Percentiles rank a stretch among this genome's conserved stretches.
Evolutionary conservation across 495 filamentous ascomycete species (phyloP).

Genomic region (Collariella sp.): DNA sequence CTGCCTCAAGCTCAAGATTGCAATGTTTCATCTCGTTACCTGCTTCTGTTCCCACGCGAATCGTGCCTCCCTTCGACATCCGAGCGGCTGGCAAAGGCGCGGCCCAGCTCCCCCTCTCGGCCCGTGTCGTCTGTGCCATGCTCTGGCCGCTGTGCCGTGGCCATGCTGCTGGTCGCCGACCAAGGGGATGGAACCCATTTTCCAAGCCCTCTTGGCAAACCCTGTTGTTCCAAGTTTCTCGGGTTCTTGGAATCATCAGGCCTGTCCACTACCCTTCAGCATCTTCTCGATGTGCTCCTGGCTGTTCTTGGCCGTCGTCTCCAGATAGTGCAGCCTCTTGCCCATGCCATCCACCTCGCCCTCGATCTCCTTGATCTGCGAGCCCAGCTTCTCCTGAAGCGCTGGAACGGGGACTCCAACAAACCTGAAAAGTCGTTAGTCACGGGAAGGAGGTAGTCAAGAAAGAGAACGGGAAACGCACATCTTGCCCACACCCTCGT

Average conservation of each 20-base stretch:
- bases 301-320: constrained; percentile 91
- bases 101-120: neutral
- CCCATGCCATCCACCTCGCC: constrained; percentile 68
- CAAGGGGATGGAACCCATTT: neutral
- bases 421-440: constrained; percentile 56
- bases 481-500: constrained; percentile 97
- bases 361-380: constrained; percentile 67
- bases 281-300: constrained; percentile 83
- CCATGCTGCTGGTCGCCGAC: neutral
- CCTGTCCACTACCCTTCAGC: constrained; percentile 32
- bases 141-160: neutral
- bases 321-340: constrained; percentile 88
- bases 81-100: neutral
- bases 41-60: no score
- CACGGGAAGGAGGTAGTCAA: neutral
- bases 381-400: constrained; percentile 65
- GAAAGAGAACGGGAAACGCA: constrained; percentile 35
- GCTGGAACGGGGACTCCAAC: constrained; percentile 62
- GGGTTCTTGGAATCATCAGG: neutral
- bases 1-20: no score
- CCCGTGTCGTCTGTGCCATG: neutral
- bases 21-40: no score
- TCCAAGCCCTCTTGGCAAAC: neutral
- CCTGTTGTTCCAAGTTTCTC: no score
- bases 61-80: no score